These are phyloP conservation scores for Chlorella ohadii DNA, from an alignment of 139 green algal genomes.

Conservation along the genomic window DNA sequence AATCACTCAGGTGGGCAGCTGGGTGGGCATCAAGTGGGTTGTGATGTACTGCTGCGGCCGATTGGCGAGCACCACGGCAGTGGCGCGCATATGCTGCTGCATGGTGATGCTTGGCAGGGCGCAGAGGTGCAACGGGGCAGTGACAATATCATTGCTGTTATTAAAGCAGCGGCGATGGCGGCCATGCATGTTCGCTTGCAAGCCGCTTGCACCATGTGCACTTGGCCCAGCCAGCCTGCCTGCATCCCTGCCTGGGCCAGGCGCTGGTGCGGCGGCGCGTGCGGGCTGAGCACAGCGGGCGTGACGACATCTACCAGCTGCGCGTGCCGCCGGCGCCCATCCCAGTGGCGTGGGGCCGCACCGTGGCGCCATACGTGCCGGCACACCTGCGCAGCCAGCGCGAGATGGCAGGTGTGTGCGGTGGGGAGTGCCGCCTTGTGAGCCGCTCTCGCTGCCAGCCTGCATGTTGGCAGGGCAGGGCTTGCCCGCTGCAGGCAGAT, in stretches of 20 bases:
- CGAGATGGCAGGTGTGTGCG: conserved; percentile 29
- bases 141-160: too few species aligned
- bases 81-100: not conserved
- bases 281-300: conserved; percentile 27
- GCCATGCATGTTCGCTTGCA: too few species aligned
- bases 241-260: conserved; percentile 1
- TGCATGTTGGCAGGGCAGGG: not conserved
- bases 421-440: too few species aligned
- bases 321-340: conserved; percentile 73
- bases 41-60: too few species aligned
- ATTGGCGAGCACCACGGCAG: not conserved
- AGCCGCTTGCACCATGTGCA: too few species aligned
- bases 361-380: conserved; percentile 70
- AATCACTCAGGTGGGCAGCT: conserved; percentile 46
- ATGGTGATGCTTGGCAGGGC: too few species aligned
- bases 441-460: too few species aligned
- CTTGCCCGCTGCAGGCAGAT: conserved; percentile 3
- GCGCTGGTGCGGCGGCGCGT: conserved; percentile 73
- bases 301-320: conserved; percentile 61
- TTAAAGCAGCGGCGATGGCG: too few species aligned
- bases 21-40: not conserved
- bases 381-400: not conserved
- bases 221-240: not conserved
- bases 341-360: conserved; percentile 85
- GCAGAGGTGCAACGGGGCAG: too few species aligned